Base-by-base conservation (phyloP, 1,284 basidiomycete species). In the Austroboletus olivaceoglutinosus region DNA sequence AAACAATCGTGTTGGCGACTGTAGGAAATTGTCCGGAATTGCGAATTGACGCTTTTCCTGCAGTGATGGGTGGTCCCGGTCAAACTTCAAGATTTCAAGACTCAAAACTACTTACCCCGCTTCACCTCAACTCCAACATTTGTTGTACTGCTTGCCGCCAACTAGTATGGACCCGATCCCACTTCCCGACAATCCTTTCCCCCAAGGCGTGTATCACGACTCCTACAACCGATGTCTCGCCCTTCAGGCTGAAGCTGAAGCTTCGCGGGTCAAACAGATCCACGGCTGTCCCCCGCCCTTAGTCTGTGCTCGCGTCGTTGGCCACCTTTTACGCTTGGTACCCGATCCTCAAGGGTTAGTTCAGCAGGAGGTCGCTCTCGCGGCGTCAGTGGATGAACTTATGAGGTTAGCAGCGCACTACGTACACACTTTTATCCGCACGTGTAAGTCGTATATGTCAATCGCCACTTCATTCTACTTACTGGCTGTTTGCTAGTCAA, bases 361-460 rank as follows among this genome's bases (percentile, higher is more conserved):
- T 36, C 54, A 56, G n/a, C 18, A n/a, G 2, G 49, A 52, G 15
- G 52, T 55, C n/a, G n/a, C n/a, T n/a, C n/a, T 4, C 0, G 42
- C 10, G 9, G 1, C 1, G 23, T 25, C 1, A 1, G 25, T 2
- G 27, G 33, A 4, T 3, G 27, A 10, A 3, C 22, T 45, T 29
- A 45, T 55, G 42, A 2, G 4, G 7, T 3, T 56, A 12, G 54
- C 34, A 3, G 2, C 2, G 19, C 0, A 21, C 2, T 55, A 52
- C 45, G 4, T 56, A 3, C n/a, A 18, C 2, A 22, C 21, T 30
- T 43, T 55, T 23, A 33, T 55, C 23, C 8, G 18, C 2, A 1
- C 25, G 0, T 55, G 45, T 56, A 43, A 47, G 19, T 27, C 4
- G 29, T 30, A 12, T 3, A 5, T 18, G 5, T 11, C 36, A 21